phyloP scores from a whole-genome alignment of 306 rosid genomes.

The Cucurbita maxima region DNA sequence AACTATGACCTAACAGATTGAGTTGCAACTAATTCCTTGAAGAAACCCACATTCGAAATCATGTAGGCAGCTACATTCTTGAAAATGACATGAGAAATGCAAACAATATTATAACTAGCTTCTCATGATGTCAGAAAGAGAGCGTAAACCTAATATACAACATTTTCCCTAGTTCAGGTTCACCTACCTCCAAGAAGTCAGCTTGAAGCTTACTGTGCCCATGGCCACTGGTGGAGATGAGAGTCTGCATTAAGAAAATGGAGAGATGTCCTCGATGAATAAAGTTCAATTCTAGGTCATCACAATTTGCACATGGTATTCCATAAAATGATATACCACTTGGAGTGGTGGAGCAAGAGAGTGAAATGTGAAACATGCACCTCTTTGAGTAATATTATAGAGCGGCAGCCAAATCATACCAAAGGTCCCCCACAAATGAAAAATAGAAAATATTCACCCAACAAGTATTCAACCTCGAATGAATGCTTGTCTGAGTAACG shows the following conservation, averaged over 20 bases:
- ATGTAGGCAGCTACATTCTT: not conserved
- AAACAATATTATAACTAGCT: not conserved
- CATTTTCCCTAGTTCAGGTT: not conserved
- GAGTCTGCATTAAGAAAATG: conserved; percentile 32
- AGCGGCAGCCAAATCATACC: not conserved
- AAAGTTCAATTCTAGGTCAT: not conserved
- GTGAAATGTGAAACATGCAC: not conserved
- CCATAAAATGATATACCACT: not conserved
- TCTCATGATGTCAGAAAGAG: not conserved
- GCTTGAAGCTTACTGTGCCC: conserved; percentile 40
- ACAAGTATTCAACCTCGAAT: not conserved
- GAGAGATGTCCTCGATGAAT: conserved; percentile 1
- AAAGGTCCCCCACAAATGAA: not conserved
- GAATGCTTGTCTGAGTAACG: not conserved
- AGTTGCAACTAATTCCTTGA: not conserved
- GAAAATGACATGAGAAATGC: not conserved
- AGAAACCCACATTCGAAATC: not conserved
- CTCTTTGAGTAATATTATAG: not conserved
- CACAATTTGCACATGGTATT: not conserved
- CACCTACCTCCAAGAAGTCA: conserved; percentile 70
- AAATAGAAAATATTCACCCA: not conserved
- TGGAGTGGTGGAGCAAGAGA: not conserved
- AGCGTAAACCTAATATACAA: not conserved
- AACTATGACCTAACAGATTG: not conserved
- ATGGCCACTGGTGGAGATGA: conserved; percentile 49